Evolutionary conservation across 2,329 filamentous ascomycete genomes (phyloP).

Genomic region (Aspergillus latus): DNA sequence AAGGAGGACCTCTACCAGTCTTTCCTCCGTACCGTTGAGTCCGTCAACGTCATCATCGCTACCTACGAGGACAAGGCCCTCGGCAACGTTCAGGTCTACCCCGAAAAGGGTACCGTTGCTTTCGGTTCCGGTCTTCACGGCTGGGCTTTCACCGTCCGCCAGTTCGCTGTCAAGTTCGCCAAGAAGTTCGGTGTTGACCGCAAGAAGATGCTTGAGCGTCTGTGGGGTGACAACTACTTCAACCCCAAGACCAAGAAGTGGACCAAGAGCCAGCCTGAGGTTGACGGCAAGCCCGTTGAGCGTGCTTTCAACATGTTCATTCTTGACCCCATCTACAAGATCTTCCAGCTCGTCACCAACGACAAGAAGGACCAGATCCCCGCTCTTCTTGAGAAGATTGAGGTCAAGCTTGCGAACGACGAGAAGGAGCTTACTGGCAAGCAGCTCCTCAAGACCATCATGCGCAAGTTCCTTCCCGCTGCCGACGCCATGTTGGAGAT

Average conservation of each 20-base stretch:
- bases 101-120: slow-evolving; percentile 93
- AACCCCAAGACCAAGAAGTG: slow-evolving; percentile 99
- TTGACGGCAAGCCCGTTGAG: slow-evolving; percentile 87
- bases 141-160: slow-evolving; percentile 98
- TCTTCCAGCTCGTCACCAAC: slow-evolving; percentile 96
- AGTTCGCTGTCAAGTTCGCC: slow-evolving; percentile 93
- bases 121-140: slow-evolving; percentile 99
- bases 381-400: slow-evolving; percentile 84
- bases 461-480: slow-evolving; percentile 98
- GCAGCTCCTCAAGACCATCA: slow-evolving; percentile 94
- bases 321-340: slow-evolving; percentile 99
- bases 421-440: slow-evolving; percentile 97
- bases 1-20: slow-evolving; percentile 99
- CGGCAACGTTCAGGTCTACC: slow-evolving; percentile 98
- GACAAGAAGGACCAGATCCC: slow-evolving; percentile 93
- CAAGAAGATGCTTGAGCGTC: slow-evolving; percentile 99
- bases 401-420: slow-evolving; percentile 82
- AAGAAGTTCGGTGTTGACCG: slow-evolving; percentile 99
- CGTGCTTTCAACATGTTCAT: slow-evolving; percentile 99
- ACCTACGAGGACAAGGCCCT: slow-evolving; percentile 97
- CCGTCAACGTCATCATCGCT: slow-evolving; percentile 99
- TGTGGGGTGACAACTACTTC: slow-evolving; percentile 99
- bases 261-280: slow-evolving; percentile 74
- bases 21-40: slow-evolving; percentile 99
- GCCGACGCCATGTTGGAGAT: slow-evolving; percentile 98